Base-by-base conservation (phyloP, 2,329 filamentous ascomycete species). In the Colletotrichum plurivorum region DNA sequence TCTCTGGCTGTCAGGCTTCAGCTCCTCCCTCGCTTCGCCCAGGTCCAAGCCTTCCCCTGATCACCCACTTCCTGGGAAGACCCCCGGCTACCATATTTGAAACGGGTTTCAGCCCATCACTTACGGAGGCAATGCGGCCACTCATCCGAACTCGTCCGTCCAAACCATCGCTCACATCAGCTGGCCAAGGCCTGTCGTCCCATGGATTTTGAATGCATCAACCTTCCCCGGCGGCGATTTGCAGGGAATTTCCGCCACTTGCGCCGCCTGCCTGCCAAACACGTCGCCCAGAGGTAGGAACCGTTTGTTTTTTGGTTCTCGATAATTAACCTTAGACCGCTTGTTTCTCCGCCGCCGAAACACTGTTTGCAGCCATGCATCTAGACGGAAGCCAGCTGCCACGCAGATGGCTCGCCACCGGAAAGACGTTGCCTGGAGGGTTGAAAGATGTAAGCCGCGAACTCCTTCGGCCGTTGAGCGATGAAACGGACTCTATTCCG, bases 71-170 rank as follows among this genome's bases (percentile, higher is more conserved):
- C 18, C 67, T 39, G 16, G 63, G 67, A 56, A 45, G 20, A 67
- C 56, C 62, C 67, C 56, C 5, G 62, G 7, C 45, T 16, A 18
- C 45, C 16, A 48, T 12, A 48, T 43, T 45, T 43, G 49, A 60
- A 51, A 60, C 55, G 66, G 52, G 67, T 67, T 69, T 69, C 67
- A 69, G 62, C 62, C 36, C 45, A 13, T 69, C 22, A 9, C 36
- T 27, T 48, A 52, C 12, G 20, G 62, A 56, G 62, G 25, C 51
- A 63, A 54, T 56, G 67, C 62, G 10, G 43, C 67, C 67, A 69
- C 61, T 57, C 62, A 67, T 56, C 67, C 63, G 56, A 69, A 56
- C 62, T 46, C 5, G 16, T 54, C 48, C 36, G 22, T 36, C 31
- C 25, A 36, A 41, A 36, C 41, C 31, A 48, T 27, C 27, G 41